Percentiles rank a stretch among this genome's conserved stretches.
These are phyloP conservation scores for Sanguinoderma infundibulare DNA, from an alignment of 1,284 basidiomycete species.

Conservation along the genomic window DNA sequence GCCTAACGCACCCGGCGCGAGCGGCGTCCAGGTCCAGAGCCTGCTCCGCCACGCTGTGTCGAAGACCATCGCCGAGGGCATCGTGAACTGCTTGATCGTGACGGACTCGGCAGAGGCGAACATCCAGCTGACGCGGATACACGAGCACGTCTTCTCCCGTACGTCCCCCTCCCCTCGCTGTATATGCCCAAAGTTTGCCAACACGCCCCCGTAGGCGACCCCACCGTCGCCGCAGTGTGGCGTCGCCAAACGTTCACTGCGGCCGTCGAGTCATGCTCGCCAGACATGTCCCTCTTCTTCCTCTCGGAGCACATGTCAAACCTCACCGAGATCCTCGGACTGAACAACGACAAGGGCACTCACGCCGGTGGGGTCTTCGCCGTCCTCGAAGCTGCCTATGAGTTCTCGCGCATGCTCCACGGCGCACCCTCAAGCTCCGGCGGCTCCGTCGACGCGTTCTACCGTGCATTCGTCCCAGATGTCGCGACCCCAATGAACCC, in stretches of 20 bases:
- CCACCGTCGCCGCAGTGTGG: constrained; percentile 83
- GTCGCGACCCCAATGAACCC: constrained; percentile 69
- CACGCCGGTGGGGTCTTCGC: constrained; percentile 48
- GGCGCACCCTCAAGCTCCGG: constrained; percentile 63
- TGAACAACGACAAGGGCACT: constrained; percentile 29
- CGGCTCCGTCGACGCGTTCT: constrained; percentile 66
- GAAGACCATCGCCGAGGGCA: constrained; percentile 76
- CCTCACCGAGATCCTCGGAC: constrained; percentile 53
- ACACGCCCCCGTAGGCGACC: constrained; percentile 57
- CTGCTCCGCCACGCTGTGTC: constrained; percentile 78
- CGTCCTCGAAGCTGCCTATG: constrained; percentile 71
- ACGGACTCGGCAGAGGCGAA: constrained; percentile 80
- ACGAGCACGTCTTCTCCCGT: constrained; percentile 84
- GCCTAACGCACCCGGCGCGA: constrained; percentile 37
- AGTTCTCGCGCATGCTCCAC: constrained; percentile 84
- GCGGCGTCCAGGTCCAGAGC: constrained; percentile 74
- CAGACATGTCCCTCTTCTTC: constrained; percentile 66
- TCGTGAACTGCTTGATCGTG: constrained; percentile 81
- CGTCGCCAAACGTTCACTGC: constrained; percentile 84
- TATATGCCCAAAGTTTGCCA: not conserved
- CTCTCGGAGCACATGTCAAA: constrained; percentile 69
- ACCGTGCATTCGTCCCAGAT: constrained; percentile 82
- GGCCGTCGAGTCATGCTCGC: constrained; percentile 73
- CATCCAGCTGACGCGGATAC: constrained; percentile 77
- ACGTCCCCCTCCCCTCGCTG: constrained; percentile 32